Base-by-base conservation (phyloP, 1,284 basidiomycete species). In the Trichosporon ovoides region DNA sequence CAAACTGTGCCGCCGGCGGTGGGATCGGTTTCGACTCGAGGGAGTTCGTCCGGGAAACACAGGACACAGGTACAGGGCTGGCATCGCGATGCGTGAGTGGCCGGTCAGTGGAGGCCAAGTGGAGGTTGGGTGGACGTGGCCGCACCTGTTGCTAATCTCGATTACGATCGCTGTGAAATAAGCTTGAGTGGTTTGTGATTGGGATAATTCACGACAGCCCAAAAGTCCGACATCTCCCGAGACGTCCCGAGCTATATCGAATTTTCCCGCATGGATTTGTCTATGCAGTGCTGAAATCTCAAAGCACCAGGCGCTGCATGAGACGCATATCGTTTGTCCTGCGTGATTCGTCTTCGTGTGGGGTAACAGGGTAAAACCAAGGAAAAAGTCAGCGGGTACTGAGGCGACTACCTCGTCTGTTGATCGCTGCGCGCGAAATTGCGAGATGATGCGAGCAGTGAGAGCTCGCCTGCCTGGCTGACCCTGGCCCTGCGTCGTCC, bases 241-340 rank as follows among this genome's bases (percentile, higher is more conserved):
- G 22, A 22, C 43, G 24, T 48, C 43, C 43, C 43, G 43, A 48
- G 43, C 43, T 28, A 48, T 48, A 48, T 48, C 43, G 43, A 48
- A 48, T 48, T 48, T 48, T 48, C 43, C 43, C 43, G 43, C 43
- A 48, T 48, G 43, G 43, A 48, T 48, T 48, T 48, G 43, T 48
- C 28, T 22, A 48, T 48, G 43, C 28, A 5, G 28, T 31, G 28
- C 28, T 31, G 22, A 22, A 48, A 19, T 48, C 22, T 24, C 14
- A 22, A 28, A 16, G 38, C 24, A 48, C 16, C 22, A 48, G 14
- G 16, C 28, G 24, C 40, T n/a, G 40, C 40, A 20, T n/a, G n/a
- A n/a, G n/a, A n/a, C n/a, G n/a, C n/a, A n/a, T n/a, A n/a, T n/a
- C 28, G 28, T 31, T 9, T 31, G 28, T 16, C 24, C 20, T 28